Conservation (phyloP, 495 filamentous ascomycete species). For the Penicillium tannophilum region DNA sequence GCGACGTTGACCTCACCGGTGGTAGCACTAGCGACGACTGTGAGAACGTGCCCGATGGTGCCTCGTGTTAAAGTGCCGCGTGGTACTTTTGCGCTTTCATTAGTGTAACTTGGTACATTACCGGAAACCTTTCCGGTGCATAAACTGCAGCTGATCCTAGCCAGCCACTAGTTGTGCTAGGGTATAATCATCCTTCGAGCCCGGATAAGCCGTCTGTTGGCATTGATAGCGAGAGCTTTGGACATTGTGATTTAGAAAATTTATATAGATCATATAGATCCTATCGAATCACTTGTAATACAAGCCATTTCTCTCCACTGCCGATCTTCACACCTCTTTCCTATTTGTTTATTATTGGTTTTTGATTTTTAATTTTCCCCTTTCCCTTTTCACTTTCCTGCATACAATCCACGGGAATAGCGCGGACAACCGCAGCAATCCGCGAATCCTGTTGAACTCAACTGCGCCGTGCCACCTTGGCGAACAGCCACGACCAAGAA, state of each 20-base stretch:
- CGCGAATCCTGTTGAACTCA: neutral
- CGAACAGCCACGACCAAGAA: neutral
- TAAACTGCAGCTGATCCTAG: neutral
- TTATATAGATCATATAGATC: neutral
- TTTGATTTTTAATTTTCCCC: no score
- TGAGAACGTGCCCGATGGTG: constrained; percentile 35
- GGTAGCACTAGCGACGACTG: constrained; percentile 47
- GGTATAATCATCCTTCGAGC: neutral
- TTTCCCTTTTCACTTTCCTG: neutral
- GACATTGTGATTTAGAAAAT: neutral
- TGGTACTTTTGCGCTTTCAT: neutral
- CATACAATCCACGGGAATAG: neutral
- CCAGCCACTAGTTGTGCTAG: no score
- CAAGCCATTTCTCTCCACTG: neutral
- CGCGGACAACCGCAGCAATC: neutral
- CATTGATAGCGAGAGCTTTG: neutral
- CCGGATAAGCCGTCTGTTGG: no score
- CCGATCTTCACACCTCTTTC: no score
- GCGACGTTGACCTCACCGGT: neutral
- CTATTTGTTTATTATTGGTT: no score
- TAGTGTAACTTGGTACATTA: neutral
- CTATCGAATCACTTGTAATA: neutral
- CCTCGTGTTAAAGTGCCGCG: neutral
- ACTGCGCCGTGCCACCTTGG: neutral
- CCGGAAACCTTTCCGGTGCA: neutral